These are phyloP conservation scores for Alliaria petiolata DNA, from an alignment of 345 rosid species.

Conservation along the genomic window DNA sequence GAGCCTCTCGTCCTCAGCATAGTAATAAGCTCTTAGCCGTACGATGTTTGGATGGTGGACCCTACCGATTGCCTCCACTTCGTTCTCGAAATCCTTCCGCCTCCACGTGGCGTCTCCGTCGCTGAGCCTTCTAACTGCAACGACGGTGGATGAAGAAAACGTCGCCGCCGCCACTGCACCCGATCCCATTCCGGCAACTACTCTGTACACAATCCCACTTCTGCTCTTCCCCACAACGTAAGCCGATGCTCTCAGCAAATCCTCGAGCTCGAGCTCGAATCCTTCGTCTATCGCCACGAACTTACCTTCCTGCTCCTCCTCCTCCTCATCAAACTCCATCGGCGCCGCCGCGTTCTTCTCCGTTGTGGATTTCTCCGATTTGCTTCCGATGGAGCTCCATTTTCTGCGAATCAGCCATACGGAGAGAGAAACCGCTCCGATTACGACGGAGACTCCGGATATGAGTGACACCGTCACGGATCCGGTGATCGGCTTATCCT, in stretches of 20 bases:
- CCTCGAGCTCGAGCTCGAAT: slow-evolving; percentile 76
- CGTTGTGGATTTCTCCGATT: too few relatives aligned
- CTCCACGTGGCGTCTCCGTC: slow-evolving; percentile 75
- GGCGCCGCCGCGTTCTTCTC: slow-evolving; percentile 23
- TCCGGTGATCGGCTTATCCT: slow-evolving; percentile 32
- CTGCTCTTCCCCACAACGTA: slow-evolving; percentile 86
- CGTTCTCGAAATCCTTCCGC: slow-evolving; percentile 75
- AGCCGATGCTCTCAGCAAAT: slow-evolving; percentile 90
- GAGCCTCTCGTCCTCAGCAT: slow-evolving; percentile 79
- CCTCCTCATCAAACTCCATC: slow-evolving; percentile 31
- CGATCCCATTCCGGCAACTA: slow-evolving; percentile 59
- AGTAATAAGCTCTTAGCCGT: slow-evolving; percentile 77
- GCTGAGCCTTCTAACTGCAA: slow-evolving; percentile 79
- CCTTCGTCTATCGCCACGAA: slow-evolving; percentile 72
- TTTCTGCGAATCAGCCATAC: slow-evolving; percentile 61
- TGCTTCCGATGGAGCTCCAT: slow-evolving; percentile 25
- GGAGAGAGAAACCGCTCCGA: slow-evolving; percentile 55
- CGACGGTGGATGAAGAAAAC: slow-evolving; percentile 35
- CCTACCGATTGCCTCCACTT: slow-evolving; percentile 69
- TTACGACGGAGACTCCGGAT: slow-evolving; percentile 55
- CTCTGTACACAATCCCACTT: slow-evolving; percentile 88
- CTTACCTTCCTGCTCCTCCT: slow-evolving; percentile 60
- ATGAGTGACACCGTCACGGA: slow-evolving; percentile 53
- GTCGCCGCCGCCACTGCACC: slow-evolving; percentile 37
- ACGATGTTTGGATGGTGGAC: slow-evolving; percentile 81